These are phyloP conservation scores for Ammopiptanthus mongolicus DNA, from an alignment of 306 rosid genomes.

Conservation along the genomic window DNA sequence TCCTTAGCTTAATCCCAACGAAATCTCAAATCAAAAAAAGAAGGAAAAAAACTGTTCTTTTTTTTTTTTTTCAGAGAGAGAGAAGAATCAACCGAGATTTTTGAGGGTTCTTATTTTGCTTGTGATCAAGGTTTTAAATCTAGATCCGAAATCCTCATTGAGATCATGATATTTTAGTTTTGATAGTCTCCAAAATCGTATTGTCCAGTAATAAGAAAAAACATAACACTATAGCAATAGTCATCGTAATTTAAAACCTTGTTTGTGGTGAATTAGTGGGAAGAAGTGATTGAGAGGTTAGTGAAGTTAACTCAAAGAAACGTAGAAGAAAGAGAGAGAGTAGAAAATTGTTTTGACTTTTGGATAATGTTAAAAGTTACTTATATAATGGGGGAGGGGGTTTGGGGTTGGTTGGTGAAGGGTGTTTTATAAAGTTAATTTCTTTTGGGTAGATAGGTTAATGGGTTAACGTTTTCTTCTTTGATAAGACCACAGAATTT, in stretches of 20 bases:
- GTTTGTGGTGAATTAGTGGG: too few species aligned
- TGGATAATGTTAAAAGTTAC: not conserved
- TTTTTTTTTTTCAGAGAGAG: too few species aligned
- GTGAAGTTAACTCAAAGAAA: not conserved
- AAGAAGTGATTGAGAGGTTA: not conserved
- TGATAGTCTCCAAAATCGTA: too few species aligned
- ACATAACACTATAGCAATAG: too few species aligned
- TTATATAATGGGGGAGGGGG: too few species aligned
- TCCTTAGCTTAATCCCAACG: not conserved
- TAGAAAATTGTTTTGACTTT: slow-evolving; percentile 12
- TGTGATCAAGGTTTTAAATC: too few species aligned
- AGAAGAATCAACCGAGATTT: not conserved
- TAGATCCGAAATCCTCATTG: too few species aligned
- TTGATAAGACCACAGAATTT: not conserved
- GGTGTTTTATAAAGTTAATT: not conserved
- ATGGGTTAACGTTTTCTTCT: not conserved
- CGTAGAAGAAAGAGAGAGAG: not conserved
- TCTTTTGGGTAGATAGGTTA: slow-evolving; percentile 14
- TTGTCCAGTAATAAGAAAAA: too few species aligned
- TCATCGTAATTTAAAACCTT: too few species aligned
- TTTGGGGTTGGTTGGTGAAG: slow-evolving; percentile 13
- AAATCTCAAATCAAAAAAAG: not conserved
- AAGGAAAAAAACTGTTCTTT: too few species aligned
- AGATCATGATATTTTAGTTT: too few species aligned
- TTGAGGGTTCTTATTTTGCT: not conserved